Evolutionary conservation across 2,329 filamentous ascomycete species (phyloP).

Genomic region (Phialocephala sp.): DNA sequence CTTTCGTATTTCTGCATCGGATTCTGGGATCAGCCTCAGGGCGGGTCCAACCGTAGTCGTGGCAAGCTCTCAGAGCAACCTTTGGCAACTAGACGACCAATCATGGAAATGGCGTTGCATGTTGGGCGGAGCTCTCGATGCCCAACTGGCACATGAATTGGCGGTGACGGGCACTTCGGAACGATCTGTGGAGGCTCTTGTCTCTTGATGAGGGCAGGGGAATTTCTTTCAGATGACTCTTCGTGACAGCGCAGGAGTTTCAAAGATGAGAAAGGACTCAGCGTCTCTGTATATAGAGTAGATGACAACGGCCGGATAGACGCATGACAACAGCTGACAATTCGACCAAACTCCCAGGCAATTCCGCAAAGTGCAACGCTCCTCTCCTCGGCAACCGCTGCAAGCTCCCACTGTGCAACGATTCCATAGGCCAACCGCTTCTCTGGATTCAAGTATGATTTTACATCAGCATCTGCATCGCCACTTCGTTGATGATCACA

Average conservation of each 20-base stretch:
- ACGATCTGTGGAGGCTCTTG: constrained; percentile 10
- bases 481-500: constrained; percentile 11
- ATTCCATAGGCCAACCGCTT: neutral
- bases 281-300: constrained; percentile 3
- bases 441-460: constrained; percentile 11
- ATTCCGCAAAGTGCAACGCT: too few species aligned
- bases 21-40: constrained; percentile 22
- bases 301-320: neutral
- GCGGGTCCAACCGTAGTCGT: constrained; percentile 29
- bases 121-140: constrained; percentile 27
- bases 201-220: constrained; percentile 4
- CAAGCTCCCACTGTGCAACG: constrained; percentile 5
- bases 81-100: constrained; percentile 23
- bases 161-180: constrained; percentile 21
- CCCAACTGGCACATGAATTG: constrained; percentile 20
- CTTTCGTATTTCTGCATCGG: constrained; percentile 15
- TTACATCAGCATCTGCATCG: constrained; percentile 10
- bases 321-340: constrained; percentile 15
- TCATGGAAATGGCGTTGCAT: constrained; percentile 16
- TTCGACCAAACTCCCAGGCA: neutral
- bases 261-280: neutral
- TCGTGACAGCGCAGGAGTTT: constrained; percentile 9
- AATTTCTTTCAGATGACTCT: neutral
- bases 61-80: constrained; percentile 28
- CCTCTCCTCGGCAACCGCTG: neutral